These are phyloP conservation scores for Bipolaris oryzae DNA, from an alignment of 2,329 filamentous ascomycete genomes.

Conservation along the genomic window DNA sequence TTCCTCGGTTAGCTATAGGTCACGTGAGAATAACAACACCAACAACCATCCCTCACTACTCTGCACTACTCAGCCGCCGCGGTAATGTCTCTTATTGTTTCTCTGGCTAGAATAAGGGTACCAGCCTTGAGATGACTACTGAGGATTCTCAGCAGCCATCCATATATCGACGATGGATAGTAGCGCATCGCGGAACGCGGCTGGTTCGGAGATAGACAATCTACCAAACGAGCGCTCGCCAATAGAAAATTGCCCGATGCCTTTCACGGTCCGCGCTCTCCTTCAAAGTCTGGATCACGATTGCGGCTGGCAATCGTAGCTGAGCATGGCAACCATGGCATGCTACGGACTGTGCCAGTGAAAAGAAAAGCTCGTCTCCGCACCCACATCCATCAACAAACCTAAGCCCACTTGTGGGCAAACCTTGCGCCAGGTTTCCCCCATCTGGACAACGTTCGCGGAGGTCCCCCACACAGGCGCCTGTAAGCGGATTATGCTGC, in stretches of 20 bases:
- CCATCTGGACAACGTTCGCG: constrained; percentile 14
- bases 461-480: constrained; percentile 3
- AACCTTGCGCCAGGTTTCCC: constrained; percentile 11
- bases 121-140: background rate
- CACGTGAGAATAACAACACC: too few species aligned
- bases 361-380: constrained; percentile 1
- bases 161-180: background rate
- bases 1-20: too few species aligned
- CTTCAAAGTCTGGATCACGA: constrained; percentile 1
- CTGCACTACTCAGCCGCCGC: too few species aligned
- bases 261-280: constrained; percentile 9
- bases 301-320: constrained; percentile 10
- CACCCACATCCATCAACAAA: background rate
- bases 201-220: constrained; percentile 1
- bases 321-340: constrained; percentile 6
- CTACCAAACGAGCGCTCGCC: constrained; percentile 2
- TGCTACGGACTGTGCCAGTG: constrained; percentile 6
- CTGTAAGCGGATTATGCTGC: constrained; percentile 9
- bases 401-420: background rate
- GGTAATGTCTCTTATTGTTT: too few species aligned
- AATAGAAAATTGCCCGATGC: constrained; percentile 11
- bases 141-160: background rate
- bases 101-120: background rate
- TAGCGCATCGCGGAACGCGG: constrained; percentile 1
- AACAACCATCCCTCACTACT: background rate